Evolutionary conservation across 2,329 filamentous ascomycete species (phyloP).

Genomic region (Pseudocercospora eumusae): DNA sequence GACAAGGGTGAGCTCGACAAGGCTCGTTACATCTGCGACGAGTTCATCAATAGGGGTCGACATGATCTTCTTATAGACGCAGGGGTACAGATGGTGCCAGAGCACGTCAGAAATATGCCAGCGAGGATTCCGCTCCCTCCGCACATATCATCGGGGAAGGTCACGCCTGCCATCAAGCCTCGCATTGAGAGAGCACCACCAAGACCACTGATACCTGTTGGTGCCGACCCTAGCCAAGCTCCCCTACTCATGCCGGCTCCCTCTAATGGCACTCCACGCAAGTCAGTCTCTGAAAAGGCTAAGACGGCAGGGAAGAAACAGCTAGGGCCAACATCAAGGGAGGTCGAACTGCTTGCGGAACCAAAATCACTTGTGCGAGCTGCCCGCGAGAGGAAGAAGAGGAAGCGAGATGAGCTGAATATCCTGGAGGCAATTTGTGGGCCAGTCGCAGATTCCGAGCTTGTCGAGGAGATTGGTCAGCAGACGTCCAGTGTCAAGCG

Average conservation of each 20-base stretch:
- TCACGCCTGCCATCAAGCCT: conserved; percentile 6
- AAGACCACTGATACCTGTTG: neutral
- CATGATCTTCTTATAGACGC: conserved; percentile 31
- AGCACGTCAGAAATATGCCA: conserved; percentile 13
- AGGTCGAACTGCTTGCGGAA: conserved; percentile 41
- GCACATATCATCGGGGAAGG: conserved; percentile 4
- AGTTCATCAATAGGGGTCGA: conserved; percentile 66
- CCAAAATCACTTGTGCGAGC: neutral
- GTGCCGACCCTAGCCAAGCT: neutral
- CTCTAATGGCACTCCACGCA: neutral
- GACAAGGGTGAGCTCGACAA: conserved; percentile 68
- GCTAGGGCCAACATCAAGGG: conserved; percentile 67
- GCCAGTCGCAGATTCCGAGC: conserved; percentile 10
- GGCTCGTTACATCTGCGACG: conserved; percentile 73
- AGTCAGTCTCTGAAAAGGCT: neutral
- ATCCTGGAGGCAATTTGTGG: conserved; percentile 9
- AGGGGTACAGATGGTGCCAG: conserved; percentile 28
- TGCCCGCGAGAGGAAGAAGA: conserved; percentile 9
- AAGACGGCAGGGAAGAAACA: conserved; percentile 24
- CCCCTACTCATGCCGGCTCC: neutral
- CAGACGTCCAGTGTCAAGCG: conserved; percentile 18
- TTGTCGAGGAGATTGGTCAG: conserved; percentile 11
- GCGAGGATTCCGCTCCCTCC: conserved; percentile 2
- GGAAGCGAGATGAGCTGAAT: conserved; percentile 18
- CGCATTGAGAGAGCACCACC: conserved; percentile 1